Base-by-base conservation (phyloP, 257 asterid species). In the Jacaranda mimosifolia region DNA sequence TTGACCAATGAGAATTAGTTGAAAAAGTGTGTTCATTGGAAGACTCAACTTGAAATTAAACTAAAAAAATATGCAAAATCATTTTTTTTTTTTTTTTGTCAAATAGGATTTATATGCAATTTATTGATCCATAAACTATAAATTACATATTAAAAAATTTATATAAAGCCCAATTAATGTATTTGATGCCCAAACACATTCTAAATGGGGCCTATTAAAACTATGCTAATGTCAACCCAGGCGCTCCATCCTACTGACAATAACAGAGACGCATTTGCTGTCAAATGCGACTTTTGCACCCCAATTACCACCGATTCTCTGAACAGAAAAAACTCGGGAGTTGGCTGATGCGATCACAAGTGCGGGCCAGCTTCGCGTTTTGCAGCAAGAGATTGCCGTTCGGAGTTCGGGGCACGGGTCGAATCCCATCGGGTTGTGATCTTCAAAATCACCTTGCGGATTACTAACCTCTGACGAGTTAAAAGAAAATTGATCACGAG, bases 281-380 rank as follows among this genome's bases (percentile, higher is more conserved):
- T 12, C 0, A 15, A 74, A 45, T 0, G 57, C 76, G 77, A 59
- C 45, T 42, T 71, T 63, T 32, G 6, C 7, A 46, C 10, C 38
- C 42, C 21, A 64, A 0, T 14, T 36, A 57, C 75, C 26, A 38
- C 46, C 76, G 21, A 11, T 38, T 79, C 32, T 38, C 43, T 38
- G 51, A 63, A 56, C 63, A 35, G 64, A 60, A 60, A 2, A 46
- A 72, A 39, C 52, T 36, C 64, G 7, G 75, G 1, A 56, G 51
- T 67, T 49, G 83, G 73, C 76, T 67, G 76, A 14, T 59, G 80
- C 83, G 77, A 80, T 80, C 83, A 48, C 65, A 68, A 17, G 59
- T 65, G 55, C 74, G 32, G 75, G 35, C 76, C 38, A 18, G 63
- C 63, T 73, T 5, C 72, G 72, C 70, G 75, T 79, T 59, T 73